These are phyloP conservation scores for Pichia californica DNA, from an alignment of 805 yeast species.

Conservation along the genomic window DNA sequence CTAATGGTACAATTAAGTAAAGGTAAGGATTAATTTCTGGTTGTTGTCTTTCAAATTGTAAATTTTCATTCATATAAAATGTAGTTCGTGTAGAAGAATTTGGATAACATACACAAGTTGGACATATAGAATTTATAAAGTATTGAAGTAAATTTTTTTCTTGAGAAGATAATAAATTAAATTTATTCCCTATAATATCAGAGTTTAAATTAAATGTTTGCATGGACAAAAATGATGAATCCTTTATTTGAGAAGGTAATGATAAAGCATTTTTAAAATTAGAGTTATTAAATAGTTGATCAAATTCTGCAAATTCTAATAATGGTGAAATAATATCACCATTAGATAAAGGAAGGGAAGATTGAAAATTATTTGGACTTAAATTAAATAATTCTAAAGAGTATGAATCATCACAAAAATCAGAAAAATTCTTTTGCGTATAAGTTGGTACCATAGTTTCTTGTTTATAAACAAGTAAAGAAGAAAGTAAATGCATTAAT, in stretches of 20 bases:
- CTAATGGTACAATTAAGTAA: slow-evolving; percentile 33
- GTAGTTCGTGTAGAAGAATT: too few relatives aligned
- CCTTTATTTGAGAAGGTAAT: not conserved
- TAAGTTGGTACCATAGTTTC: too few relatives aligned
- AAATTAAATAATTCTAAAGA: too few relatives aligned
- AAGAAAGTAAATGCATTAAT: not conserved
- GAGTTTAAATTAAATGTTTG: not conserved
- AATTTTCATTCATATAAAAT: too few relatives aligned
- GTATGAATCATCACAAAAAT: not conserved
- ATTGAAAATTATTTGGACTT: too few relatives aligned
- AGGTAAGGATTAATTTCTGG: slow-evolving; percentile 34
- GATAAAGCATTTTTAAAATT: too few relatives aligned
- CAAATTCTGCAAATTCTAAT: too few relatives aligned
- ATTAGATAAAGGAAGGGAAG: too few relatives aligned
- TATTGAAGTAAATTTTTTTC: slow-evolving; percentile 27
- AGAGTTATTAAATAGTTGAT: too few relatives aligned
- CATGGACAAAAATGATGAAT: not conserved
- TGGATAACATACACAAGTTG: slow-evolving; percentile 36
- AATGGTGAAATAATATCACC: too few relatives aligned
- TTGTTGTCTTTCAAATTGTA: too few relatives aligned
- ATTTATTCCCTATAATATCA: not conserved
- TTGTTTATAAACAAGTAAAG: not conserved
- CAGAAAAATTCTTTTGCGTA: too few relatives aligned
- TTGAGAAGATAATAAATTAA: slow-evolving; percentile 3
- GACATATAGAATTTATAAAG: slow-evolving; percentile 32